Base-by-base conservation (phyloP, 140 eudicot species). In the Cichorium intybus region DNA sequence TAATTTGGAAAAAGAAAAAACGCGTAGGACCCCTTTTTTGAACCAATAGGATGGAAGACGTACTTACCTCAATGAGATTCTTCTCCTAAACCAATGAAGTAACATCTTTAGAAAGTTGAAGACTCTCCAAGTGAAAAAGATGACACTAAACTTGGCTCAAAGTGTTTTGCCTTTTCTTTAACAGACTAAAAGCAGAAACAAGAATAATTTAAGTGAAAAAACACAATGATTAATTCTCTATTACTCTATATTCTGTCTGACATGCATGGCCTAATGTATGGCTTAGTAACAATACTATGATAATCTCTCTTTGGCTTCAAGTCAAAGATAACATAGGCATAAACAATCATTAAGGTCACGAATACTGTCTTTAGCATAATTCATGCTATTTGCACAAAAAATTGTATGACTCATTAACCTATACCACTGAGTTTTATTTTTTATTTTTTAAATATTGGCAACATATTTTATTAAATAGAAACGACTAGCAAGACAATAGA, bases 221-320 rank as follows among this genome's bases (percentile, higher is more conserved):
- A 68, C 78, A 80, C 60, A 56, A 81, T 81, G 60, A 81, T 81
- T 64, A 41, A 33, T 52, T 50, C 71, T 81, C 75, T 63, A 51
- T 57, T 57, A 64, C 70, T 77, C 52, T 57, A 59, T 64, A 59
- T 71, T 69, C 52, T 60, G 64, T 71, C 70, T 56, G 77, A 77
- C 61, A 70, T 75, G 74, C 85, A 75, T 80, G 81, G 63, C 39
- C 53, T 39, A 64, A 21, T 75, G 75, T 64, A 53, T 64, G 51
- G 69, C 46, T 49, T 61, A 70, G 52, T 33, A 67, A 14, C 52
- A 29, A 49, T 49, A 68, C 56, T 67, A 77, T 64, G 61, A 68
- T 76, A 63, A 54, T 60, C 63, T 62, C 80, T 16, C 75, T 81
- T 77, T 63, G 27, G 78, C 83, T 77, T 81, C 57, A 81, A 81